Evolutionary conservation across 164 flowering plant species (phyloP).

Genomic region (Protea cynaroides): DNA sequence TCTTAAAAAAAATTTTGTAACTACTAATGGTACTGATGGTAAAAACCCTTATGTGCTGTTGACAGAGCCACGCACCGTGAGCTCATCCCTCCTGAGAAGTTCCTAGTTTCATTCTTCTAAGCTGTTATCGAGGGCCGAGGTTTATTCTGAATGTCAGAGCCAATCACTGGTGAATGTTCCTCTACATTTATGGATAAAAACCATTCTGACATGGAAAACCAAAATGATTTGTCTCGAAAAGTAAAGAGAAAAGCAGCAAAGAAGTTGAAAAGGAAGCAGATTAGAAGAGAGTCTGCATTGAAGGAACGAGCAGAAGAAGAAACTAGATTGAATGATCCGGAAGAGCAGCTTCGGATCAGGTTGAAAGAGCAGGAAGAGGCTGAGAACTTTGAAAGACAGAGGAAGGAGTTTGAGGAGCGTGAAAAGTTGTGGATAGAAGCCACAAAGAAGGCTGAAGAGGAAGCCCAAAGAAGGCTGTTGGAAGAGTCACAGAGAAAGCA

Average conservation of each 20-base stretch:
- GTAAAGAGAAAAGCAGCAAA: constrained; percentile 75
- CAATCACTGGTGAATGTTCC: too few species aligned
- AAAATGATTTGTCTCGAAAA: constrained; percentile 14
- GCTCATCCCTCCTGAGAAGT: too few species aligned
- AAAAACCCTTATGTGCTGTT: too few species aligned
- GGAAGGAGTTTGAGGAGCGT: constrained; percentile 68
- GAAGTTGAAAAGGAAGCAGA: constrained; percentile 74
- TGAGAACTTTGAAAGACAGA: constrained; percentile 47
- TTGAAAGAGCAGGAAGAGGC: constrained; percentile 54
- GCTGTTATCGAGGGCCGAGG: too few species aligned
- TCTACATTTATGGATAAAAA: neutral
- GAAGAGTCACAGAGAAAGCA: constrained; percentile 27
- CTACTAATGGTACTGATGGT: too few species aligned
- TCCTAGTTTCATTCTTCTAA: too few species aligned
- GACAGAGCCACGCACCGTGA: too few species aligned
- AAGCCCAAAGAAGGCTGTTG: constrained; percentile 24
- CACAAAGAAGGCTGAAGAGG: constrained; percentile 41
- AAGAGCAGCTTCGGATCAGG: constrained; percentile 47
- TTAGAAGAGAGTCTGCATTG: constrained; percentile 53
- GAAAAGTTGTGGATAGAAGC: constrained; percentile 64
- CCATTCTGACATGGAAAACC: constrained; percentile 4
- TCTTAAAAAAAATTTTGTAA: too few species aligned
- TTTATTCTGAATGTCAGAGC: too few species aligned
- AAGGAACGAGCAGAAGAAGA: constrained; percentile 56
- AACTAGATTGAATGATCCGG: constrained; percentile 57